A percentile compares a stretch with the other conserved stretches of the same genome.
phyloP scores from a whole-genome alignment of 192 early-diverging fungal genomes.

The Lobulomyces angularis region DNA sequence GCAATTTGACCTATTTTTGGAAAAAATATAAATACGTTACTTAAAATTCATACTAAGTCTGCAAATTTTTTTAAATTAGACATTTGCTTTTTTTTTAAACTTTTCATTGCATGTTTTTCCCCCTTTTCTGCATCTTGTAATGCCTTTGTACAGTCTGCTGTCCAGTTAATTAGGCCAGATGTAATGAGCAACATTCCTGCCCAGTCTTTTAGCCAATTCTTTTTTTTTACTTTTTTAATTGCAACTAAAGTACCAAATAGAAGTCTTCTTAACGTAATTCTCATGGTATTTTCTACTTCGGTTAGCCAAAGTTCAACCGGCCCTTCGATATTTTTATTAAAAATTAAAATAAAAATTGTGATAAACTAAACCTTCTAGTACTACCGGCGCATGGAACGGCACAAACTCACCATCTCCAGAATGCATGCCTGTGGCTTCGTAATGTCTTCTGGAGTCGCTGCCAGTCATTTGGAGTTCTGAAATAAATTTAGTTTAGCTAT shows the following conservation, averaged over 20 bases:
- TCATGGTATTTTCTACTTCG: slow-evolving; percentile 40
- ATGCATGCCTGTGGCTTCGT: slow-evolving; percentile 45
- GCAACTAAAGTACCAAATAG: slow-evolving; percentile 31
- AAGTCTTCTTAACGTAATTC: slow-evolving; percentile 33
- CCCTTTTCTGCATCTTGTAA: slow-evolving; percentile 45
- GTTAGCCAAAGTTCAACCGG: slow-evolving; percentile 42
- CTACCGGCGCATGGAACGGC: slow-evolving; percentile 34
- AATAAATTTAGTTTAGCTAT: slow-evolving; percentile 2
- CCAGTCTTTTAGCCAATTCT: slow-evolving; percentile 54
- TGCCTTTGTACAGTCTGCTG: slow-evolving; percentile 42
- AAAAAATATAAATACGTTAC: no score
- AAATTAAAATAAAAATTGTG: background rate
- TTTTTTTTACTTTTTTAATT: slow-evolving; percentile 44
- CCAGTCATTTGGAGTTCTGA: slow-evolving; percentile 34
- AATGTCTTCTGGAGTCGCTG: slow-evolving; percentile 34
- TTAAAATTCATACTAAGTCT: slow-evolving; percentile 32
- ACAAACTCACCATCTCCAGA: slow-evolving; percentile 51
- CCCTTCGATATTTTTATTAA: slow-evolving; percentile 8
- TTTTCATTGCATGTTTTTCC: slow-evolving; percentile 40
- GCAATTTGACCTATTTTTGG: no score
- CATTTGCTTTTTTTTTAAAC: slow-evolving; percentile 46
- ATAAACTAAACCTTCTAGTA: slow-evolving; percentile 26
- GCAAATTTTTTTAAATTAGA: slow-evolving; percentile 40
- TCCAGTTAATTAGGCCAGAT: slow-evolving; percentile 43
- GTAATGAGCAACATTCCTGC: slow-evolving; percentile 44